A percentile compares a stretch with the other conserved stretches of the same genome.
These are phyloP conservation scores for Xylariales sp. DNA, from an alignment of 2,329 filamentous ascomycete species.

Conservation along the genomic window DNA sequence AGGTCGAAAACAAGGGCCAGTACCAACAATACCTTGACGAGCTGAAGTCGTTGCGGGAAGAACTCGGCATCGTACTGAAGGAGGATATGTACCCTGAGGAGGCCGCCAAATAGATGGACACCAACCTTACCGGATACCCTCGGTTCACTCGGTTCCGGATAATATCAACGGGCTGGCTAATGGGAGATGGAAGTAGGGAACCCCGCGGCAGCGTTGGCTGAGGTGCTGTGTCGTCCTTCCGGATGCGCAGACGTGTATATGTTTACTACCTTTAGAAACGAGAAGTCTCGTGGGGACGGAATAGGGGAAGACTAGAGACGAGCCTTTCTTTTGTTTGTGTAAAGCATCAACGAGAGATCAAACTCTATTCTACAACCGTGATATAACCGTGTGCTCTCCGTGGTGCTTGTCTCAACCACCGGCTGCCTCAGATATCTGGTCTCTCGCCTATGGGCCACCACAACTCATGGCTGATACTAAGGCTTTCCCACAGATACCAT, in stretches of 20 bases:
- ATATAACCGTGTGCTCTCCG: too few relatives aligned
- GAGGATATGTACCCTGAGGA: constrained; percentile 83
- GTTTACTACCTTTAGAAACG: constrained; percentile 13
- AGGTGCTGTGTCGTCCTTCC: constrained; percentile 6
- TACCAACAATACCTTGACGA: constrained; percentile 95
- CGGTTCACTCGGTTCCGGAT: constrained; percentile 4
- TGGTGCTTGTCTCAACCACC: too few relatives aligned
- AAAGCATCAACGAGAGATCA: constrained; percentile 15
- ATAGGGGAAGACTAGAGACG: constrained; percentile 4
- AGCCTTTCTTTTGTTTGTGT: constrained; percentile 13
- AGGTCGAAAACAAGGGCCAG: constrained; percentile 97
- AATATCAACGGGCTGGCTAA: constrained; percentile 3
- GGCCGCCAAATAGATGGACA: constrained; percentile 31
- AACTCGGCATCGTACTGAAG: constrained; percentile 86
- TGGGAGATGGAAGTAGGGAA: constrained; percentile 4
- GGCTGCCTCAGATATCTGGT: too few relatives aligned
- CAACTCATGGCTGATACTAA: too few relatives aligned
- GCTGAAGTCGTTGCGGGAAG: constrained; percentile 87
- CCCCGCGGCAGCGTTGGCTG: background rate
- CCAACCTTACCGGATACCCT: background rate
- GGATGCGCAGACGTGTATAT: constrained; percentile 12
- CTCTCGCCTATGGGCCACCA: too few relatives aligned
- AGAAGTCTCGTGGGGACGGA: constrained; percentile 4
- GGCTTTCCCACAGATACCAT: too few relatives aligned
- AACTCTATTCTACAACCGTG: background rate